Conservation (phyloP, 192 early-diverging fungal species). For the Ambispora gerdemannii region DNA sequence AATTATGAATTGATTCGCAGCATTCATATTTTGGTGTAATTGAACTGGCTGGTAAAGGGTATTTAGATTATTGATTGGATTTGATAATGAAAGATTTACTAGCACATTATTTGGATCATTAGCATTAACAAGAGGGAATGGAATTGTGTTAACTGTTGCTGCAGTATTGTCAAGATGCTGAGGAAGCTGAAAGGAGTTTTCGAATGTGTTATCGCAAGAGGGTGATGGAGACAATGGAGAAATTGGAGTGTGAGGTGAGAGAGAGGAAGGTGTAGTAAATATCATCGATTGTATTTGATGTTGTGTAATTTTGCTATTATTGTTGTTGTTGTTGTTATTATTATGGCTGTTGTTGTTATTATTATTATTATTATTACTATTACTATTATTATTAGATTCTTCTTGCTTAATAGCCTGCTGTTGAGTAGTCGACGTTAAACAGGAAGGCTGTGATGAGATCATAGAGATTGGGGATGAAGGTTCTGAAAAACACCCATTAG, state of each 20-base stretch:
- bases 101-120: slow-evolving; percentile 6
- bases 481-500: slow-evolving; percentile 1
- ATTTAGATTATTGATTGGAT: slow-evolving; percentile 1
- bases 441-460: neutral
- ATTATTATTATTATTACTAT: too few species aligned
- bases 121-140: neutral
- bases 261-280: neutral
- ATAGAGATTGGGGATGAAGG: neutral
- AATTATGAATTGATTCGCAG: slow-evolving; percentile 29
- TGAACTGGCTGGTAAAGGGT: slow-evolving; percentile 28
- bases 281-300: slow-evolving; percentile 7
- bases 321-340: too few species aligned
- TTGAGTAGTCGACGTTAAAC: neutral
- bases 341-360: too few species aligned
- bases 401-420: slow-evolving; percentile 13
- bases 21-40: slow-evolving; percentile 30
- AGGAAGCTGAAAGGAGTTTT: neutral
- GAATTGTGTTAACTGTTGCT: neutral
- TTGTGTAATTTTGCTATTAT: neutral
- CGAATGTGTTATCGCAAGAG: neutral
- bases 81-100: slow-evolving; percentile 12
- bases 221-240: slow-evolving; percentile 10
- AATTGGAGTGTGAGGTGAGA: neutral
- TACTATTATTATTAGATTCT: too few species aligned
- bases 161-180: slow-evolving; percentile 2